Conservation (phyloP, 805 yeast species). For the Candida nitratophila region DNA sequence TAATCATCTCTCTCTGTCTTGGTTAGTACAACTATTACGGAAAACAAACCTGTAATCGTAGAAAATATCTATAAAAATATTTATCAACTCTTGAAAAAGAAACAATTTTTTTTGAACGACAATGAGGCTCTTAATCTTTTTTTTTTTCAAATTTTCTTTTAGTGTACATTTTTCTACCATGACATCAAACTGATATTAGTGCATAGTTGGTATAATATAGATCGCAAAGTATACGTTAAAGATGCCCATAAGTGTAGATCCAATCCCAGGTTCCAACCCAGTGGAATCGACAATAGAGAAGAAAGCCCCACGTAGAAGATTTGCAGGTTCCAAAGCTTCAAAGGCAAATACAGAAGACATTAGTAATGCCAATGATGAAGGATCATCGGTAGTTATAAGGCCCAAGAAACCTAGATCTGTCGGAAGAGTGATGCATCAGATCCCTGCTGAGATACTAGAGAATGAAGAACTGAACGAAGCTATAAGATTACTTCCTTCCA, state of each 20-base stretch:
- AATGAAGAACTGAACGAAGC: slow-evolving; percentile 84
- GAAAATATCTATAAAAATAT: too few relatives aligned
- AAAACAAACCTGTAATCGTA: too few relatives aligned
- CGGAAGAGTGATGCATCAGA: slow-evolving; percentile 70
- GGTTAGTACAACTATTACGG: too few relatives aligned
- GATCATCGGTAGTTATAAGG: slow-evolving; percentile 10
- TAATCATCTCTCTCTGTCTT: slow-evolving; percentile 62
- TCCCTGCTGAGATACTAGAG: slow-evolving; percentile 77
- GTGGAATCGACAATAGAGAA: background rate
- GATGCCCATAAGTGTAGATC: background rate
- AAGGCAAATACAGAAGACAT: slow-evolving; percentile 1
- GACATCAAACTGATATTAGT: too few relatives aligned
- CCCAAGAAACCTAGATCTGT: slow-evolving; percentile 28
- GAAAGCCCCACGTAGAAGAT: slow-evolving; percentile 15
- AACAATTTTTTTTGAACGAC: too few relatives aligned
- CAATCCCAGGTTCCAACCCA: background rate
- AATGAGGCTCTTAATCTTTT: too few relatives aligned
- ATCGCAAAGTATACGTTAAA: too few relatives aligned
- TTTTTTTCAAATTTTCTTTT: too few relatives aligned
- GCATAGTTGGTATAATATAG: too few relatives aligned
- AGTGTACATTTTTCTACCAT: too few relatives aligned
- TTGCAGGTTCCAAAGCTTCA: slow-evolving; percentile 20
- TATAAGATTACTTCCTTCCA: slow-evolving; percentile 72
- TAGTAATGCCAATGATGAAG: background rate
- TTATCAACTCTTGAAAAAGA: too few relatives aligned